Percentiles rank a stretch among this genome's conserved stretches.
Evolutionary conservation across 1,284 basidiomycete genomes (phyloP).

Genomic region (Chondrostereum purpureum): DNA sequence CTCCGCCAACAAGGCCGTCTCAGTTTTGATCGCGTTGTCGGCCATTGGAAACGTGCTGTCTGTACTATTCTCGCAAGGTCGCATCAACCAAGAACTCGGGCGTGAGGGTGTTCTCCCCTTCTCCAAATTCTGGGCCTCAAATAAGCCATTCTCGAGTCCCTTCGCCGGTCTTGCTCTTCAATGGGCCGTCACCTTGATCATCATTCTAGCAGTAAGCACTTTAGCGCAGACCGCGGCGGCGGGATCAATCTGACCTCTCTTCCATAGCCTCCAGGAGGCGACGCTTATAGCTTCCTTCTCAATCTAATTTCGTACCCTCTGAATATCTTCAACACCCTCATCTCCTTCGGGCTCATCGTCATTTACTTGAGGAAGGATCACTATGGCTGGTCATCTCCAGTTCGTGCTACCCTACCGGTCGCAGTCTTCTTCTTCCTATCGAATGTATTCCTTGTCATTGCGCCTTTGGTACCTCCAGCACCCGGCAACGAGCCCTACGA

Average conservation of each 20-base stretch:
- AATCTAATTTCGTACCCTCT: conserved; percentile 10
- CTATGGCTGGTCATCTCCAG: conserved; percentile 5
- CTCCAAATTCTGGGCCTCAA: conserved; percentile 29
- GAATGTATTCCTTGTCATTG: conserved; percentile 9
- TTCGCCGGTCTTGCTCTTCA: conserved; percentile 23
- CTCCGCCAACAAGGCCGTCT: conserved; percentile 37
- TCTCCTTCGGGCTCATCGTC: conserved; percentile 7
- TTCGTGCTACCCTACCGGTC: conserved; percentile 5
- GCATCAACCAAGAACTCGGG: conserved; percentile 32
- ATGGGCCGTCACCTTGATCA: conserved; percentile 3
- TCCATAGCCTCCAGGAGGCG: conserved; percentile 7
- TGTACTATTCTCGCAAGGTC: conserved; percentile 29
- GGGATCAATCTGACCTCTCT: no score
- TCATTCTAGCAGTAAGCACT: conserved; percentile 1
- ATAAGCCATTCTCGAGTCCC: conserved; percentile 30
- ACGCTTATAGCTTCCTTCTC: conserved; percentile 10
- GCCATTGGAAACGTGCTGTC: conserved; percentile 50
- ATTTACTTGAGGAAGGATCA: conserved; percentile 6
- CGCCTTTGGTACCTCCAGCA: conserved; percentile 8
- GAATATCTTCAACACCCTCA: conserved; percentile 10
- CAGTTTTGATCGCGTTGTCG: conserved; percentile 46
- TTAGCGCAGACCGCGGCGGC: no score
- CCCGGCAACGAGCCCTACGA: conserved; percentile 8
- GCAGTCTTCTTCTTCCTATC: conserved; percentile 7
- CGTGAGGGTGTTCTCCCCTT: conserved; percentile 31